Evolutionary conservation across 495 filamentous ascomycete species (phyloP), one percentile per base, ranked within the genome.

Genomic region (Aspergillus funiculosus): DNA sequence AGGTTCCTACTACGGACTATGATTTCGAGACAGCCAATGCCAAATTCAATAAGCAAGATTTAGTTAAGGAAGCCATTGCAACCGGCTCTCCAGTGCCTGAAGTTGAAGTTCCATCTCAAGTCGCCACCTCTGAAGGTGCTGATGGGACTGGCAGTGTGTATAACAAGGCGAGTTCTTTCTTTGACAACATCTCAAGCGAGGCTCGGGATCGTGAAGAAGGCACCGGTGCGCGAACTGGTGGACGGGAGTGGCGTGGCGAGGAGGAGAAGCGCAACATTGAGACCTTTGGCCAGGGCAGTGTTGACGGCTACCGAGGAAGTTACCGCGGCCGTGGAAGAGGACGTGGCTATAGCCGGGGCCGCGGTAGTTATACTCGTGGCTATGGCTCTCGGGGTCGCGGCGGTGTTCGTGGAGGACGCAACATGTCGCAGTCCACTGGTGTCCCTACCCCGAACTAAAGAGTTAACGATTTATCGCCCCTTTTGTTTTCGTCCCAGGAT

Each of bases 251-350:
- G 81, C 80, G 92, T 35, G 83, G 81, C 13, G 89, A 96, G 61
- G 92, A 99, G 61, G 83, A 89, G 52, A 89, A 85, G 66, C 87
- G 87, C 64, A 99, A 99, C 60, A 80, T 99, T 47, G 92, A 99
- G 68, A 99, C 92, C 0, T 99, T 99, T 54, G 92, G 92, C n/a
- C 88, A 95, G 64, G 89, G 91, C 31, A 95, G 88, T 53, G 91
- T 99, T 13, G 92, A 99, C 57, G 80, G 85, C 5, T 89, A 86
- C 56, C 80, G 87, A 10, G 83, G 86, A 43, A 85, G 80, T 43
- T 87, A 79, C 58, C 65, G 79, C 27, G 81, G 83, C 13, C 77
- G 85, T 30, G 82, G 83, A 15, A 74, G 84, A 38, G 82, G 83
- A 19, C 77, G 82, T 59, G 82, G 84, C 19, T 63, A 63, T 43